Evolutionary conservation across 2,329 filamentous ascomycete genomes (phyloP).

Genomic region (Fusarium sp.): DNA sequence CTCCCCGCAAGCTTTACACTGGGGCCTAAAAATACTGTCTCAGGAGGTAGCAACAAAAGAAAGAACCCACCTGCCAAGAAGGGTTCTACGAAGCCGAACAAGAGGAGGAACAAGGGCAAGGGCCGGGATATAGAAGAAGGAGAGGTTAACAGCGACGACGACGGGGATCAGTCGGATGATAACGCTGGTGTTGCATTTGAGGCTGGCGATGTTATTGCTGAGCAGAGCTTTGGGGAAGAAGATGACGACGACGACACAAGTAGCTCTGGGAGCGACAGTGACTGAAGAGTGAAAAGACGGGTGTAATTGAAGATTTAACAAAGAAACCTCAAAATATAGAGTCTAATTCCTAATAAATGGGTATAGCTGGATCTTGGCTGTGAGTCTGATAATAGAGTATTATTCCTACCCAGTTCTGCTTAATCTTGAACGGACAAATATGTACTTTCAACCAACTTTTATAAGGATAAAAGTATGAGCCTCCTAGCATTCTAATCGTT

Average conservation of each 20-base stretch:
- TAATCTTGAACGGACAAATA: not conserved
- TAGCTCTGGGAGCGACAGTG: constrained; percentile 56
- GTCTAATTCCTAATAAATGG: not conserved
- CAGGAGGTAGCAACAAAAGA: constrained; percentile 41
- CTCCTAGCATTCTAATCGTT: not conserved
- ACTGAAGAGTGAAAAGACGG: constrained; percentile 11
- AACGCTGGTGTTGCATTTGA: constrained; percentile 38
- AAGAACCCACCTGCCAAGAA: constrained; percentile 40
- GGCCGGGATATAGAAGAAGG: constrained; percentile 49
- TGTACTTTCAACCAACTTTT: not conserved
- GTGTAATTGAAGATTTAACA: not conserved
- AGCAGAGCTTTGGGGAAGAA: constrained; percentile 54
- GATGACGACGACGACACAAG: constrained; percentile 54
- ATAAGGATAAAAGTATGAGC: accelerated
- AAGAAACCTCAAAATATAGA: not conserved
- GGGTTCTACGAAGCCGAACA: constrained; percentile 20
- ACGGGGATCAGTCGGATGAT: constrained; percentile 41
- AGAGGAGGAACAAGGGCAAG: constrained; percentile 42
- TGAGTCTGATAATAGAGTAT: not conserved
- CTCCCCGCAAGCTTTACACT: constrained; percentile 49
- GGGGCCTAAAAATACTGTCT: constrained; percentile 46
- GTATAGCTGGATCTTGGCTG: not conserved
- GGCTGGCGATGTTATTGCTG: constrained; percentile 52
- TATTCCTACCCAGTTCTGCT: not conserved
- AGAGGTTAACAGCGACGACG: constrained; percentile 48